A percentile compares a stretch with the other conserved stretches of the same genome.
Evolutionary conservation across 176 grass and related monocot species (phyloP).

Genomic region (Oryza longistaminata): DNA sequence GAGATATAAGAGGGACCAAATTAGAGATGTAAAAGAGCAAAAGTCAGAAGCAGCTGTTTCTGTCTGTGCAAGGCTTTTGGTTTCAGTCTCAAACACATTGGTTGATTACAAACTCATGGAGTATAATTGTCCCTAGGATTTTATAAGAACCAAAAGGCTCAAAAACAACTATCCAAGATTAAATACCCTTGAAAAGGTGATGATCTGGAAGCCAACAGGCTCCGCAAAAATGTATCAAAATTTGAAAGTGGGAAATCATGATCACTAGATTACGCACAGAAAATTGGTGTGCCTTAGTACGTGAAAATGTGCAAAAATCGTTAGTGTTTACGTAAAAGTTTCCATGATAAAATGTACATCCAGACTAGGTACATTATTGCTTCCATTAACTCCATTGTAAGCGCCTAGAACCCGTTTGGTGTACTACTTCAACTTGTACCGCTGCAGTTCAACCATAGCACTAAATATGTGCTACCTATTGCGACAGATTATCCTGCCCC

Average conservation of each 20-base stretch:
- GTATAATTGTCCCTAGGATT: not conserved
- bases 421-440: not conserved
- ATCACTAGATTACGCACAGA: not conserved
- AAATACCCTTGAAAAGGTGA: not conserved
- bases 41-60: not conserved
- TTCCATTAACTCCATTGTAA: not conserved
- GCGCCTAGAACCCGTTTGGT: not conserved
- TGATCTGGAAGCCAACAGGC: not conserved
- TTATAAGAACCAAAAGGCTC: not conserved
- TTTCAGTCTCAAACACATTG: not conserved
- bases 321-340: not conserved
- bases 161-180: not conserved
- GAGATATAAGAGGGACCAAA: constrained; percentile 10
- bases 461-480: not conserved
- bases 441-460: not conserved
- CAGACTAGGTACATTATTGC: not conserved
- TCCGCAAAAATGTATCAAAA: not conserved
- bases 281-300: not conserved
- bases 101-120: not conserved
- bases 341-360: not conserved
- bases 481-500: not conserved
- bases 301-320: not conserved
- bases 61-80: not conserved
- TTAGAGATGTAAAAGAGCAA: not conserved
- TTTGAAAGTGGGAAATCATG: not conserved